These are phyloP conservation scores for Persicaria maculosa DNA, from an alignment of 148 eudicot species.

Conservation along the genomic window DNA sequence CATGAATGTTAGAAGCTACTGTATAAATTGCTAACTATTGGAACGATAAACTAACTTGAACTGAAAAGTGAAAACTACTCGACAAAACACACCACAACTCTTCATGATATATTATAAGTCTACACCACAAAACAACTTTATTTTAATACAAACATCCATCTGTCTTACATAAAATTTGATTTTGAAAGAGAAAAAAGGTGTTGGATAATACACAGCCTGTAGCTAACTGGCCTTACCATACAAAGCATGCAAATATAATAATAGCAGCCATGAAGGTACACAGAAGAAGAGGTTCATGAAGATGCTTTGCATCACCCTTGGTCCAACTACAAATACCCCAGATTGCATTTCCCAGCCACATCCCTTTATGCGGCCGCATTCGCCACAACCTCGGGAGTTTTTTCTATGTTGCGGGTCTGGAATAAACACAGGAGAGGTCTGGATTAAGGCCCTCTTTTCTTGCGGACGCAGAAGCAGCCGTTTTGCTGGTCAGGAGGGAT, in stretches of 20 bases:
- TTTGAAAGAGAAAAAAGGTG: neutral
- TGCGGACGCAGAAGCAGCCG: constrained; percentile 58
- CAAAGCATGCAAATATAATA: constrained; percentile 9
- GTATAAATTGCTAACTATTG: no score
- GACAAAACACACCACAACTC: no score
- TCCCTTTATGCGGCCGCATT: neutral
- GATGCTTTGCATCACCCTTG: constrained; percentile 1
- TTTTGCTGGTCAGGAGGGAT: constrained; percentile 63
- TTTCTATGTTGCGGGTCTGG: neutral
- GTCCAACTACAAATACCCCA: neutral
- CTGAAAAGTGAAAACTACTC: no score
- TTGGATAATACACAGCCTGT: neutral
- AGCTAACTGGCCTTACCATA: constrained; percentile 6
- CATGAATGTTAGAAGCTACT: no score
- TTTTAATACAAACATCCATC: neutral
- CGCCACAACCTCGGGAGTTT: neutral
- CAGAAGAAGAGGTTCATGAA: neutral
- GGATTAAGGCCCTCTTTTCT: constrained; percentile 55
- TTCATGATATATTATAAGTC: no score
- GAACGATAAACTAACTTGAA: no score
- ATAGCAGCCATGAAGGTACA: constrained; percentile 4
- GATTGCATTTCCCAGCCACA: neutral
- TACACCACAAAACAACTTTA: neutral
- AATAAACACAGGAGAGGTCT: neutral
- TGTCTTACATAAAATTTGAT: neutral